These are phyloP conservation scores for Macrotyloma uniflorum DNA, from an alignment of 306 rosid species.

Conservation along the genomic window DNA sequence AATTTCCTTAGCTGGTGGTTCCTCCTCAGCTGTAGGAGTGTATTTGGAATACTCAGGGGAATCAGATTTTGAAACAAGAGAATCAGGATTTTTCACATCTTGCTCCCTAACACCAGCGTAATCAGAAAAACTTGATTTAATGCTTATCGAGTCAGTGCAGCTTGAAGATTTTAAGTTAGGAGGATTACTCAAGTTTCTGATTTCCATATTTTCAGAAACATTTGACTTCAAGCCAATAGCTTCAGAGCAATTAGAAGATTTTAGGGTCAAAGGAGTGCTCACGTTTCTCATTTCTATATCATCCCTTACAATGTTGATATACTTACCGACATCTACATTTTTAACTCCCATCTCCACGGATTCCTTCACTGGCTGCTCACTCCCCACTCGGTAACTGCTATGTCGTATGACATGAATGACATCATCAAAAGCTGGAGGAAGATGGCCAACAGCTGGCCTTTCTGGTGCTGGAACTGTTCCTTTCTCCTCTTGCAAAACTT, in stretches of 20 bases:
- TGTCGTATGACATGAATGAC: slow-evolving; percentile 91
- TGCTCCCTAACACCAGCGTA: slow-evolving; percentile 46
- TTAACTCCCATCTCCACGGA: slow-evolving; percentile 77
- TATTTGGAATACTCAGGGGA: slow-evolving; percentile 45
- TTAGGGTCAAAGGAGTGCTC: slow-evolving; percentile 41
- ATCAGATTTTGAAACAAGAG: slow-evolving; percentile 47
- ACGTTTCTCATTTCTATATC: slow-evolving; percentile 62
- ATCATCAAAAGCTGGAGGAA: slow-evolving; percentile 84
- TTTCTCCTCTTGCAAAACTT: slow-evolving; percentile 49
- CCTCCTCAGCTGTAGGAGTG: slow-evolving; percentile 52
- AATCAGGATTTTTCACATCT: slow-evolving; percentile 43
- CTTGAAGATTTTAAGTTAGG: slow-evolving; percentile 43
- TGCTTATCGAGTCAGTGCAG: slow-evolving; percentile 51
- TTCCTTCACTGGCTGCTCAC: slow-evolving; percentile 75
- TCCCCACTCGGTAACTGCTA: slow-evolving; percentile 88
- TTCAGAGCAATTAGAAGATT: slow-evolving; percentile 63
- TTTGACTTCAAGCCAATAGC: slow-evolving; percentile 48
- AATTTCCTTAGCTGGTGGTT: slow-evolving; percentile 56
- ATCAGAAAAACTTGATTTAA: slow-evolving; percentile 51
- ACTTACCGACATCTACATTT: slow-evolving; percentile 77
- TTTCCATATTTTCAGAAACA: slow-evolving; percentile 56
- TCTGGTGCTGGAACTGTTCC: not conserved
- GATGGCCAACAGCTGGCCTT: slow-evolving; percentile 53
- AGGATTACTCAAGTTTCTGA: slow-evolving; percentile 44
- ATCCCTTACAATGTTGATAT: slow-evolving; percentile 67